phyloP scores from a whole-genome alignment of 345 rosid genomes.

The Euclidium syriacum region DNA sequence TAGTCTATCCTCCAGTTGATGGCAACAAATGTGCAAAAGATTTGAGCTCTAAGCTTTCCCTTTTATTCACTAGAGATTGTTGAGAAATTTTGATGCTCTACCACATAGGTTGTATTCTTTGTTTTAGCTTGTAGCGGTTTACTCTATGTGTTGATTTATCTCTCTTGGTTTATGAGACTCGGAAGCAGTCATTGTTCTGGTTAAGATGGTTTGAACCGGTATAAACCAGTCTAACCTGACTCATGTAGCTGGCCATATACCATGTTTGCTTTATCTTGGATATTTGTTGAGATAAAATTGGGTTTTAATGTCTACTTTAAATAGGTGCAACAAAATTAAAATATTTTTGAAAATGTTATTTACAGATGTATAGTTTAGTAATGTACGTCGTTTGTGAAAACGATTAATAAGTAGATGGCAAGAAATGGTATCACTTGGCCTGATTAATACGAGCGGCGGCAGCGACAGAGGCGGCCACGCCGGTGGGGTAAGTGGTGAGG shows the following conservation, averaged over 20 bases:
- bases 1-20: conserved; percentile 28
- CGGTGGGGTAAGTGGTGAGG: conserved; percentile 65
- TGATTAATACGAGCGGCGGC: conserved; percentile 82
- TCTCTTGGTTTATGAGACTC: background rate
- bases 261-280: background rate
- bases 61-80: background rate
- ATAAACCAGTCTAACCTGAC: background rate
- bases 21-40: conserved; percentile 2
- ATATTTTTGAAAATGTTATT: conserved; percentile 1
- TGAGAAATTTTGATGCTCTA: conserved; percentile 25
- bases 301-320: background rate
- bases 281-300: background rate
- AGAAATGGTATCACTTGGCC: conserved; percentile 19
- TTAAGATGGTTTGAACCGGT: background rate
- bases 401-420: background rate
- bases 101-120: conserved; percentile 23
- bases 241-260: background rate
- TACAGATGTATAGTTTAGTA: background rate
- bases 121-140: conserved; percentile 8
- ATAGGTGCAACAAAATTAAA: background rate
- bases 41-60: background rate
- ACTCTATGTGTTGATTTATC: background rate
- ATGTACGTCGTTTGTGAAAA: background rate
- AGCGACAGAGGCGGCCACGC: conserved; percentile 70
- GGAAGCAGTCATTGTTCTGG: background rate